Conservation (phyloP, 2,329 filamentous ascomycete species). For the Nigrospora oryzae region DNA sequence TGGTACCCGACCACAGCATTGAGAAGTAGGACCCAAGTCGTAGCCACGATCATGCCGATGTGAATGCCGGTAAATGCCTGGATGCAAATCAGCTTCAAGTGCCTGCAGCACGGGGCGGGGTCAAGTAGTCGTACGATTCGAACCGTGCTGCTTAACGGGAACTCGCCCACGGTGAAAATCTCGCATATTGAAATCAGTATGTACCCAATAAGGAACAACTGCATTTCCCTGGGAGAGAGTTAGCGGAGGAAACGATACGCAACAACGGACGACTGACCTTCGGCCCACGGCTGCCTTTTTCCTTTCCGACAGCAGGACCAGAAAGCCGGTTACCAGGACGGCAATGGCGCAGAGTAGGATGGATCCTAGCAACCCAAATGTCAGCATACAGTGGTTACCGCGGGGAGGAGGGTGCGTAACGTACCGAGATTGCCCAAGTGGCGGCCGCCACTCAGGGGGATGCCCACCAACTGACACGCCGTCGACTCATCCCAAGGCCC, state of each 20-base stretch:
- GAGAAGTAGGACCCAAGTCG: slow-evolving; percentile 82
- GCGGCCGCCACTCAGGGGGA: slow-evolving; percentile 55
- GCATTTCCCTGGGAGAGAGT: slow-evolving; percentile 68
- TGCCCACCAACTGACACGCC: slow-evolving; percentile 67
- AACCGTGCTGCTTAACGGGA: slow-evolving; percentile 64
- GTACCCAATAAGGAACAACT: slow-evolving; percentile 82
- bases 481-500: slow-evolving; percentile 43
- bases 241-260: slow-evolving; percentile 6
- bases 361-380: slow-evolving; percentile 49
- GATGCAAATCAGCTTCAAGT: slow-evolving; percentile 7
- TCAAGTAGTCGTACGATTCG: slow-evolving; percentile 54
- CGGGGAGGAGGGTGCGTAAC: slow-evolving; percentile 17
- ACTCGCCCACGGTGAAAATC: slow-evolving; percentile 89
- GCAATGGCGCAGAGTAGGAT: slow-evolving; percentile 76
- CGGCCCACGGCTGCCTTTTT: slow-evolving; percentile 92
- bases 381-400: background rate
- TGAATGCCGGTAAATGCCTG: slow-evolving; percentile 86
- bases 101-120: background rate
- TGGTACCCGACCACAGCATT: slow-evolving; percentile 93
- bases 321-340: slow-evolving; percentile 56
- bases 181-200: slow-evolving; percentile 88
- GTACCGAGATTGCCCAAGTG: slow-evolving; percentile 76
- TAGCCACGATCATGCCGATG: slow-evolving; percentile 80
- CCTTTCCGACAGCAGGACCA: slow-evolving; percentile 74
- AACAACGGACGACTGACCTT: slow-evolving; percentile 48